Conservation (phyloP, 23 red algal species). For the Gracilaria domingensis region DNA sequence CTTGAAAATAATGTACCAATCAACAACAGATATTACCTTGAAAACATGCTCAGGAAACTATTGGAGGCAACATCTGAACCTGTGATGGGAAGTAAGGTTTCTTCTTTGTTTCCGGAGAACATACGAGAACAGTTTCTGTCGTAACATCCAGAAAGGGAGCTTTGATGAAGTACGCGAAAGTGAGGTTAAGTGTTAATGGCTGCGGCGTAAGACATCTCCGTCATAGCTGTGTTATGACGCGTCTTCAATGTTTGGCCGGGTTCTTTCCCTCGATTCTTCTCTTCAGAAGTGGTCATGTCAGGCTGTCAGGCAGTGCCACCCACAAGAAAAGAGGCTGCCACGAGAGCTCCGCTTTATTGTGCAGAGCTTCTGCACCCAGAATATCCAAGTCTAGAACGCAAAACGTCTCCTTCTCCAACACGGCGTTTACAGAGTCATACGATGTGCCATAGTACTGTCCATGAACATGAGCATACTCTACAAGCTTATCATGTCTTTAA, state of each 20-base stretch:
- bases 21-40: conserved; percentile 94
- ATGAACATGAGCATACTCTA: conserved; percentile 94
- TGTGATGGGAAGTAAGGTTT: conserved; percentile 57
- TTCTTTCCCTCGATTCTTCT: conserved; percentile 79
- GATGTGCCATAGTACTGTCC: conserved; percentile 97
- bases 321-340: conserved; percentile 81
- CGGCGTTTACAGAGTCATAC: conserved; percentile 71
- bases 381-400: conserved; percentile 95
- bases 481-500: conserved; percentile 72
- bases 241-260: conserved; percentile 59
- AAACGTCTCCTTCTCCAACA: conserved; percentile 19
- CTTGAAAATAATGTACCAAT: conserved; percentile 92
- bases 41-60: conserved; percentile 99
- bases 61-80: conserved; percentile 95
- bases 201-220: conserved; percentile 86
- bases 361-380: conserved; percentile 81
- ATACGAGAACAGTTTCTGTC: conserved; percentile 88
- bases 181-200: conserved; percentile 59
- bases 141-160: conserved; percentile 87
- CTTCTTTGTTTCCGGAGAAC: conserved; percentile 89
- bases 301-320: conserved; percentile 95
- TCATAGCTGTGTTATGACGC: conserved; percentile 74
- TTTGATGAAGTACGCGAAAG: conserved; percentile 89
- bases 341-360: conserved; percentile 28
- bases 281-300: conserved; percentile 70